Conservation (phyloP, 139 green algal genomes). For the Volvox reticuliferus region DNA sequence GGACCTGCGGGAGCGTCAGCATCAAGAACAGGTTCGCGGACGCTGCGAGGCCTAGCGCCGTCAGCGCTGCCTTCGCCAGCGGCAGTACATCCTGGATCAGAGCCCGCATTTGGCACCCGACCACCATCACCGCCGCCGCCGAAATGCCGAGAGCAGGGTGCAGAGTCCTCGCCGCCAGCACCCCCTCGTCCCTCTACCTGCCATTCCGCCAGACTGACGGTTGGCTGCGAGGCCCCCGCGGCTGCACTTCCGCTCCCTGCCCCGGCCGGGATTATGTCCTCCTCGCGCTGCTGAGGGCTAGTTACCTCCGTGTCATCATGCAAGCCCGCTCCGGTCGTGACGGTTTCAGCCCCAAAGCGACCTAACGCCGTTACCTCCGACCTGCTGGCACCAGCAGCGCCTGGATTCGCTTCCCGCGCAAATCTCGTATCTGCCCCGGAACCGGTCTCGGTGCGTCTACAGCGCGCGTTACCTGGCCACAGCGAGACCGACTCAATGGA, state of each 20-base stretch:
- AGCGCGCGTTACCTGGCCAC: no score
- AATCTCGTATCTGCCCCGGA: no score
- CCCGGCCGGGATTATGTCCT: background rate
- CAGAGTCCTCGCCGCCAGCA: no score
- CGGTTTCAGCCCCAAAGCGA: background rate
- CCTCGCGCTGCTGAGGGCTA: background rate
- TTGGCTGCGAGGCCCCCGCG: background rate
- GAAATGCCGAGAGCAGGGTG: background rate
- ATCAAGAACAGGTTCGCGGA: no score
- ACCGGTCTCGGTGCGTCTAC: no score
- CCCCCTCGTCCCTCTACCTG: background rate
- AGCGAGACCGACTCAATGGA: background rate
- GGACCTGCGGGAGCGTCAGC: background rate
- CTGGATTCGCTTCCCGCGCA: background rate
- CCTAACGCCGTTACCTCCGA: background rate
- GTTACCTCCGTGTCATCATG: background rate
- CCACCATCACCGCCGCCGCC: background rate
- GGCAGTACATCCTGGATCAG: background rate
- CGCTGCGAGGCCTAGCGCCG: background rate
- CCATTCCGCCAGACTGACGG: constrained; percentile 26
- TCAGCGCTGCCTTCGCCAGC: background rate
- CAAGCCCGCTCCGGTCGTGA: background rate
- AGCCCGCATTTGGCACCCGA: background rate
- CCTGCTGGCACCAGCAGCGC: no score
- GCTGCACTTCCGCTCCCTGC: background rate